Conservation (phyloP, 2,329 filamentous ascomycete species). For the Calonectria multiphialidica region DNA sequence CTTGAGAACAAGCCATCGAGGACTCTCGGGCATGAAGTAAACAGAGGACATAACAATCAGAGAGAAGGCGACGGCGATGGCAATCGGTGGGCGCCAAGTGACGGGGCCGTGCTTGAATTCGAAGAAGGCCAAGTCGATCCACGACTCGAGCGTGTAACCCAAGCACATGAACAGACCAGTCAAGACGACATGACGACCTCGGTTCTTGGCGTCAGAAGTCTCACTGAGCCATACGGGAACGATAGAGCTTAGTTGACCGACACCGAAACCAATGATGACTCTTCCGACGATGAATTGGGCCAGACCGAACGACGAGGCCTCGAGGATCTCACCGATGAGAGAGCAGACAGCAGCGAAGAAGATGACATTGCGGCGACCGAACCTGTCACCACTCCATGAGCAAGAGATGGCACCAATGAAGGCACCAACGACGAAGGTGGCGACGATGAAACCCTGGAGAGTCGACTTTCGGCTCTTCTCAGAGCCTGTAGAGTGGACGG, state of each 20-base stretch:
- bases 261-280: constrained; percentile 65
- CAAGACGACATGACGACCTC: constrained; percentile 59
- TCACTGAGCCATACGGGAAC: constrained; percentile 68
- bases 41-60: constrained; percentile 46
- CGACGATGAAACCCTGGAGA: constrained; percentile 58
- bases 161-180: constrained; percentile 63
- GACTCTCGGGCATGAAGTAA: constrained; percentile 50
- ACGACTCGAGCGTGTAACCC: constrained; percentile 53
- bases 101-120: constrained; percentile 43
- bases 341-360: constrained; percentile 65
- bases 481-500: constrained; percentile 59
- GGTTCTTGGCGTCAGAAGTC: constrained; percentile 59
- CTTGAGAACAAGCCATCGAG: constrained; percentile 50
- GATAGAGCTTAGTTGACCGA: constrained; percentile 65
- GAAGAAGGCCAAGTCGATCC: constrained; percentile 58
- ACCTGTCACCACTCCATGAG: constrained; percentile 64
- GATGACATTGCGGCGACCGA: constrained; percentile 67
- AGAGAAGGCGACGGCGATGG: constrained; percentile 47
- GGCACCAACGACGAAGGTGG: constrained; percentile 66
- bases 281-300: constrained; percentile 54
- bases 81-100: constrained; percentile 50
- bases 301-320: constrained; percentile 60
- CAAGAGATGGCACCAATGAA: constrained; percentile 62
- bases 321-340: constrained; percentile 64
- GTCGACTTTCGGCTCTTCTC: constrained; percentile 57